These are phyloP conservation scores for Solanum arcanum DNA, from an alignment of 257 asterid genomes.

Conservation along the genomic window DNA sequence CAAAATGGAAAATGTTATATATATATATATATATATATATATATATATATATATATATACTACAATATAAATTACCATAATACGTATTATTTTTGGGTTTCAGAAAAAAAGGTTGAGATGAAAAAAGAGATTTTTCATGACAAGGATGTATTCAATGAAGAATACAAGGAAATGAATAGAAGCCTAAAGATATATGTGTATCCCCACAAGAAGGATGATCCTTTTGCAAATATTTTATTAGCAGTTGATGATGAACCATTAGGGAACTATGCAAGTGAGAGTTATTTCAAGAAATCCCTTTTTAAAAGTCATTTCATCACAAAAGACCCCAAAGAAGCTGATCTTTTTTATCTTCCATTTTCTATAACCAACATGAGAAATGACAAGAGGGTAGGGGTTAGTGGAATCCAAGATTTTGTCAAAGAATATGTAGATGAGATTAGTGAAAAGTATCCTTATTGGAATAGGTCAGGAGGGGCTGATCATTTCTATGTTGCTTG, in stretches of 20 bases:
- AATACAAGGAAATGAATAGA: constrained; percentile 57
- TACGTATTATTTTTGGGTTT: background rate
- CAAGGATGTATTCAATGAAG: constrained; percentile 26
- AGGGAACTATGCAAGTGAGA: constrained; percentile 93
- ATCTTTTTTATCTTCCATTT: constrained; percentile 78
- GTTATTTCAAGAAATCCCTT: constrained; percentile 69
- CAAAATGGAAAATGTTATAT: background rate
- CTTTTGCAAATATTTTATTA: constrained; percentile 59
- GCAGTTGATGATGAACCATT: constrained; percentile 30
- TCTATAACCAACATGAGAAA: constrained; percentile 65
- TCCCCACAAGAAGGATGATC: constrained; percentile 44
- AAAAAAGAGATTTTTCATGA: constrained; percentile 40
- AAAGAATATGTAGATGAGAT: constrained; percentile 31
- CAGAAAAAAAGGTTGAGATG: constrained; percentile 9
- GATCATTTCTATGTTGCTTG: constrained; percentile 90
- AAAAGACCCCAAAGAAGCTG: constrained; percentile 50
- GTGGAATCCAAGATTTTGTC: constrained; percentile 49
- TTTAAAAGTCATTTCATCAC: constrained; percentile 63
- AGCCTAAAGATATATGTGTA: constrained; percentile 52
- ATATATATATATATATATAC: too few species aligned
- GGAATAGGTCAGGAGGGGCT: constrained; percentile 82
- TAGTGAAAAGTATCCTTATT: constrained; percentile 43
- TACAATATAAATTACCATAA: background rate
- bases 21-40: background rate
- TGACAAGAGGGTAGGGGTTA: constrained; percentile 64